Evolutionary conservation across 1,284 basidiomycete genomes (phyloP).

Genomic region (Sanghuangporus sanghuang): DNA sequence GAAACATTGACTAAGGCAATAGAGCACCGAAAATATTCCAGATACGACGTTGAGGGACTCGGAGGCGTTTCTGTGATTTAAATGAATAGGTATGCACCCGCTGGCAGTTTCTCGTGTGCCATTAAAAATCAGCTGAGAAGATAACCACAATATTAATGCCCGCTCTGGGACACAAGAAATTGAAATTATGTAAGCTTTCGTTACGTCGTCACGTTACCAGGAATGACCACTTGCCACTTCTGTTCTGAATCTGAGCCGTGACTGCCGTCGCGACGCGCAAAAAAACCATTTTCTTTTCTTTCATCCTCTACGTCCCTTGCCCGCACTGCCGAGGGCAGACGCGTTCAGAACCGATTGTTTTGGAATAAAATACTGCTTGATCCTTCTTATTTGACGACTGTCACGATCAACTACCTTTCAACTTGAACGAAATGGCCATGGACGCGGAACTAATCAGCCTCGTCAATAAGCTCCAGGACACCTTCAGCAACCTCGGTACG

Average conservation of each 20-base stretch:
- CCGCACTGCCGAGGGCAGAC: background rate
- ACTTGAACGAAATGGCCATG: slow-evolving; percentile 44
- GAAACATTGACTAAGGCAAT: background rate
- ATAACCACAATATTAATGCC: no score
- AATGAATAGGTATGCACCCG: no score
- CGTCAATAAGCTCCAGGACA: slow-evolving; percentile 94
- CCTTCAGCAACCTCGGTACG: slow-evolving; percentile 76
- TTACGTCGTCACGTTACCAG: slow-evolving; percentile 2
- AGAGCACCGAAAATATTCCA: background rate
- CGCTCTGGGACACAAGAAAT: no score
- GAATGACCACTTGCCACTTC: background rate
- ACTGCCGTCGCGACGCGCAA: slow-evolving; percentile 12
- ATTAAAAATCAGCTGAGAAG: no score
- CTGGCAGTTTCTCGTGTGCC: no score
- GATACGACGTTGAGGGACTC: no score
- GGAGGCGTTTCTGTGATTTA: no score
- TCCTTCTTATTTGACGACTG: slow-evolving; percentile 8
- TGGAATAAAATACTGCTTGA: background rate
- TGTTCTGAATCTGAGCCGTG: no score
- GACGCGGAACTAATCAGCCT: slow-evolving; percentile 93
- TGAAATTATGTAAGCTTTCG: background rate
- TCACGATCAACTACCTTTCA: slow-evolving; percentile 3
- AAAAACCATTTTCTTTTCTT: background rate
- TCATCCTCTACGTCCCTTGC: background rate
- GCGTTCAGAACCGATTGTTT: background rate